Evolutionary conservation across 495 filamentous ascomycete species (phyloP), one percentile per base, ranked within the genome.

Genomic region (Penicillium coprophilum): DNA sequence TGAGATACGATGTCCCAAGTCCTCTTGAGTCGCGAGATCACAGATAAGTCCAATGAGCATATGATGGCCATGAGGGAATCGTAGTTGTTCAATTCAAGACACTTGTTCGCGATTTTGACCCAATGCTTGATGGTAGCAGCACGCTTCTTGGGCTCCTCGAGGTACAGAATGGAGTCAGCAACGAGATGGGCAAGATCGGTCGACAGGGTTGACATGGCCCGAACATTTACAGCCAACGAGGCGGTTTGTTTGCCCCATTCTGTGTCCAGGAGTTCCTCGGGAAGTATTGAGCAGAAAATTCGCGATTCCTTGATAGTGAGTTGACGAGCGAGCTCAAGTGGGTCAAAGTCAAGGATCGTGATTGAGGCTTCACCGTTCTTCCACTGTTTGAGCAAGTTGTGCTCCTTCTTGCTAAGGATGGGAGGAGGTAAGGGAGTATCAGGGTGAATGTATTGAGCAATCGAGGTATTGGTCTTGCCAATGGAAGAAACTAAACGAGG

Each of bases 1-100:
- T 81, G 80, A 2, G 90, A 93, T 9, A 99, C 87, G 13, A 86
- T 69, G 48, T 97, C 95, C 95, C 95, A 99, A 0, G 95, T 97
- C 58, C 86, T 86, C 73, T 88, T 90, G 20, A 99, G 78, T n/a
- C 95, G 90, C 31, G 84, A 81, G 56, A 99, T 95, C 70, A 91
- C 90, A 0, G 92, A 96, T 46, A 89, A 89, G 69, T 94, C 92
- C 45, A 99, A 71, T 0, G 89, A 91, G 77, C 92, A 96, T 66
- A 96, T 90, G 65, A 99, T 96, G 12, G 93, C 91, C 90, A 96
- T 96, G 39, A 97, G 77, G 1, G 91, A 89, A 65, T 97, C 92
- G 68, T 97, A 99, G 74, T 99, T 99, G 72, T 92, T 89, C 8
- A 99, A 79, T 57, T 91, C 86, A 11, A 95, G 77, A 63, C 91